A percentile compares a stretch with the other conserved stretches of the same genome.
Conservation (phyloP, 2,329 filamentous ascomycete species). For the Huntiella bhutanensis region DNA sequence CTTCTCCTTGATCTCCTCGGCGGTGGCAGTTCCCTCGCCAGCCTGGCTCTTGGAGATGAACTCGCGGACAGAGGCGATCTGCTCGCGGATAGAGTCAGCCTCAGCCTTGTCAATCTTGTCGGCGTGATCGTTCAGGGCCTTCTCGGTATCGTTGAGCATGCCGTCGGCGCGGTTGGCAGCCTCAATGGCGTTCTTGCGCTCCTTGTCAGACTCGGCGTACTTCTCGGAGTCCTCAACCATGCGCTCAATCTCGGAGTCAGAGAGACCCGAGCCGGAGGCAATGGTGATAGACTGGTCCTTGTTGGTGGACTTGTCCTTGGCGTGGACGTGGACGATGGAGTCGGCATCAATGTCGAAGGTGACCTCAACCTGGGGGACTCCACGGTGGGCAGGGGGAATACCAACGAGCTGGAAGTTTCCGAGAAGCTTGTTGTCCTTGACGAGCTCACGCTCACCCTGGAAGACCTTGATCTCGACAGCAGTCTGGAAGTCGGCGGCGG, state of each 20-base stretch:
- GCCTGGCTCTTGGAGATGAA: slow-evolving; percentile 87
- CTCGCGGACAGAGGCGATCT: slow-evolving; percentile 71
- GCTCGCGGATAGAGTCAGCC: slow-evolving; percentile 82
- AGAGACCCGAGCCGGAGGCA: slow-evolving; percentile 90
- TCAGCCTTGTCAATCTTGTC: slow-evolving; percentile 95
- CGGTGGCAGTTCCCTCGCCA: slow-evolving; percentile 69
- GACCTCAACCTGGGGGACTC: slow-evolving; percentile 91
- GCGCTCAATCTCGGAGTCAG: slow-evolving; percentile 80
- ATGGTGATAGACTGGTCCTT: slow-evolving; percentile 99
- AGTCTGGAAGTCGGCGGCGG: slow-evolving; percentile 93
- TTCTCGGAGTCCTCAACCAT: slow-evolving; percentile 98
- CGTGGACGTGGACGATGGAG: slow-evolving; percentile 92
- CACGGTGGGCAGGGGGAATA: slow-evolving; percentile 87
- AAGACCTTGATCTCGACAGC: slow-evolving; percentile 99
- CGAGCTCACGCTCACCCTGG: slow-evolving; percentile 98
- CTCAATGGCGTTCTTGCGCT: slow-evolving; percentile 90
- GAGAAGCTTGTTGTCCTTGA: slow-evolving; percentile 94
- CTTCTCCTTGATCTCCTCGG: slow-evolving; percentile 89
- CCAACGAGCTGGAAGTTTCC: slow-evolving; percentile 99
- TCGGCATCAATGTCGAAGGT: slow-evolving; percentile 98
- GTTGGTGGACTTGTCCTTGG: slow-evolving; percentile 98
- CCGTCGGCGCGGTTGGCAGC: slow-evolving; percentile 93
- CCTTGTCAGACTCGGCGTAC: slow-evolving; percentile 87
- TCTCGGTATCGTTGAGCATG: slow-evolving; percentile 93
- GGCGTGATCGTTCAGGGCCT: slow-evolving; percentile 89